Evolutionary conservation across 2,329 filamentous ascomycete genomes (phyloP).

Genomic region (Paramyrothecium sp.): DNA sequence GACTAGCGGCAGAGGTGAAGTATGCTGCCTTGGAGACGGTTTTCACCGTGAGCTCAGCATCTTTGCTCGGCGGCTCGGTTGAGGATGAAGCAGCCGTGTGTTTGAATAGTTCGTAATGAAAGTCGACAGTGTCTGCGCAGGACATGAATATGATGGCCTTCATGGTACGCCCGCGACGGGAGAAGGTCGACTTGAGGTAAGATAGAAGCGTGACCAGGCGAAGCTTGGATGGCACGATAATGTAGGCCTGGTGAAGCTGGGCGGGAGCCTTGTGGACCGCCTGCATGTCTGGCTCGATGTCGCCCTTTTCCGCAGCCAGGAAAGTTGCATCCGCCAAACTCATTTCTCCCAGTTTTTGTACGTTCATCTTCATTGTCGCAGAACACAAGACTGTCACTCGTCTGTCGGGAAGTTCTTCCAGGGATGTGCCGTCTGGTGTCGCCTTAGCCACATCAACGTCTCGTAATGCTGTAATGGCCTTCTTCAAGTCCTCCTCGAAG

Average conservation of each 20-base stretch:
- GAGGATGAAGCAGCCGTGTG: slow-evolving; percentile 10
- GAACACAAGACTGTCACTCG: slow-evolving; percentile 90
- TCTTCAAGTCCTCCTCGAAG: slow-evolving; percentile 90
- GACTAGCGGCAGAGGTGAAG: slow-evolving; percentile 73
- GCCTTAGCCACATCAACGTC: slow-evolving; percentile 58
- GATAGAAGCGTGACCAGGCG: slow-evolving; percentile 85
- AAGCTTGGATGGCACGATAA: slow-evolving; percentile 84
- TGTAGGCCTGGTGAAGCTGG: slow-evolving; percentile 90
- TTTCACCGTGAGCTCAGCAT: slow-evolving; percentile 39
- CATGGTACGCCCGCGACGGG: slow-evolving; percentile 86
- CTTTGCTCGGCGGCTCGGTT: slow-evolving; percentile 18
- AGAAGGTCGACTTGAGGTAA: slow-evolving; percentile 82
- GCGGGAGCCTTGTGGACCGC: slow-evolving; percentile 75
- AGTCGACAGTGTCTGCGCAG: slow-evolving; percentile 95
- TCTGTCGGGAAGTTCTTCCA: slow-evolving; percentile 68
- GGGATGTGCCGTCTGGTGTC: slow-evolving; percentile 54
- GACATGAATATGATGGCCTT: slow-evolving; percentile 97
- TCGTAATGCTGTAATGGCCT: slow-evolving; percentile 79
- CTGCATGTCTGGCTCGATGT: slow-evolving; percentile 43
- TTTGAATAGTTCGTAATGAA: slow-evolving; percentile 84
- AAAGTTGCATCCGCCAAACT: slow-evolving; percentile 91
- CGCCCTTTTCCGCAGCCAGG: slow-evolving; percentile 65
- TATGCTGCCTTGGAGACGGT: slow-evolving; percentile 70
- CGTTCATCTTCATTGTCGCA: slow-evolving; percentile 96
- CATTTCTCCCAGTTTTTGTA: slow-evolving; percentile 90